A percentile compares a stretch with the other conserved stretches of the same genome.
These are phyloP conservation scores for Chrysanthemum seticuspe DNA, from an alignment of 129 eudicot genomes.

Conservation along the genomic window DNA sequence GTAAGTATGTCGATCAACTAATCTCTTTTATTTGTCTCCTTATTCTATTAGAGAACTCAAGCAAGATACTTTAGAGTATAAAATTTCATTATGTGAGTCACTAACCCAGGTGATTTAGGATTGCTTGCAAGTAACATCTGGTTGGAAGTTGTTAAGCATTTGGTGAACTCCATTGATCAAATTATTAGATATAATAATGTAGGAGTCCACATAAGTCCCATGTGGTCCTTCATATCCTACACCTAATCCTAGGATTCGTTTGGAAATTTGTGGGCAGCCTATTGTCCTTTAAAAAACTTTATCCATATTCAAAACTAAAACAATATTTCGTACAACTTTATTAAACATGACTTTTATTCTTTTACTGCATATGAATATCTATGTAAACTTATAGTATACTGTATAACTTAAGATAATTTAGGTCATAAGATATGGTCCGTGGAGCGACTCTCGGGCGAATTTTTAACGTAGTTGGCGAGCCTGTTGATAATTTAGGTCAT, in stretches of 20 bases:
- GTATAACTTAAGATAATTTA: too few relatives aligned
- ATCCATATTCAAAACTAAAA: not conserved
- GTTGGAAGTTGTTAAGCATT: conserved; percentile 29
- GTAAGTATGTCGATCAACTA: too few relatives aligned
- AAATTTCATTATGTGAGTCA: not conserved
- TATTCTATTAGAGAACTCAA: not conserved
- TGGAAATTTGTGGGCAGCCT: conserved; percentile 33
- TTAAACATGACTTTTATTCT: not conserved
- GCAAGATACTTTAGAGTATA: not conserved
- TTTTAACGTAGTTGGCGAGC: too few relatives aligned
- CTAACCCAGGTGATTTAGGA: conserved; percentile 22
- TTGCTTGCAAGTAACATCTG: conserved; percentile 28
- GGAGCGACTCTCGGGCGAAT: too few relatives aligned
- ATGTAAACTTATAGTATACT: too few relatives aligned
- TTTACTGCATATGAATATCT: not conserved
- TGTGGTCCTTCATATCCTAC: conserved; percentile 27
- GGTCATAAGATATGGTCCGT: too few relatives aligned
- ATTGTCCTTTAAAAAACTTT: conserved; percentile 17
- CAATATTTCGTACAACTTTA: conserved; percentile 13
- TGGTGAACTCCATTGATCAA: conserved; percentile 30
- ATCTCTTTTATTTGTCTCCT: too few relatives aligned
- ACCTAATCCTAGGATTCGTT: conserved; percentile 35
- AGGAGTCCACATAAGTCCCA: conserved; percentile 20
- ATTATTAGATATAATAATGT: not conserved
- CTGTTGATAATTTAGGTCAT: too few relatives aligned